phyloP scores from a whole-genome alignment of 129 eudicot species.

The Lactuca sativa region DNA sequence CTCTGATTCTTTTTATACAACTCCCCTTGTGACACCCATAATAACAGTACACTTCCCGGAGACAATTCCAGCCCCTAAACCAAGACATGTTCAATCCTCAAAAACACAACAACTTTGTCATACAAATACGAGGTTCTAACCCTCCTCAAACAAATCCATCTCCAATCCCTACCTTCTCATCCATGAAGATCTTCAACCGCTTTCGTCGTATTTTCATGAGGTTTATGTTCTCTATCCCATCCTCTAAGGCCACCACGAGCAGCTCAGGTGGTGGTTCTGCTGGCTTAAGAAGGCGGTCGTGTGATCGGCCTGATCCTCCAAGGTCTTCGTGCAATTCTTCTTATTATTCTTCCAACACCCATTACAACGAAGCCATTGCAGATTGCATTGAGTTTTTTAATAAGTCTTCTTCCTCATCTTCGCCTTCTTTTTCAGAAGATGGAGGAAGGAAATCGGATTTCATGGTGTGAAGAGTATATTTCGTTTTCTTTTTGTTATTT shows the following conservation, averaged over 20 bases:
- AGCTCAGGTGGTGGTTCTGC: slow-evolving; percentile 25
- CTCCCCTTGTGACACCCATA: slow-evolving; percentile 47
- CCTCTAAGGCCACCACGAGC: slow-evolving; percentile 23
- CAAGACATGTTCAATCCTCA: slow-evolving; percentile 36
- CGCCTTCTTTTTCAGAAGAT: slow-evolving; percentile 41
- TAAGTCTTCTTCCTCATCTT: slow-evolving; percentile 47
- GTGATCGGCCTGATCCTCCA: slow-evolving; percentile 56
- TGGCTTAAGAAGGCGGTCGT: slow-evolving; percentile 42
- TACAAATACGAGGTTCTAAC: slow-evolving; percentile 31
- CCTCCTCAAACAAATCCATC: slow-evolving; percentile 18
- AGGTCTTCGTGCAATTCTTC: slow-evolving; percentile 59
- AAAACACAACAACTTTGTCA: slow-evolving; percentile 34
- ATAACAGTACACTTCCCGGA: slow-evolving; percentile 57
- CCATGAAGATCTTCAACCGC: slow-evolving; percentile 66
- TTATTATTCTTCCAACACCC: slow-evolving; percentile 57
- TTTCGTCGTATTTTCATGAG: slow-evolving; percentile 59
- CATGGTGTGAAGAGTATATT: slow-evolving; percentile 39
- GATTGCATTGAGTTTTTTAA: slow-evolving; percentile 77
- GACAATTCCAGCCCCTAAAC: slow-evolving; percentile 37
- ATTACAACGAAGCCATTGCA: slow-evolving; percentile 67
- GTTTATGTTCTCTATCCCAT: slow-evolving; percentile 42
- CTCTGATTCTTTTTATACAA: slow-evolving; percentile 41
- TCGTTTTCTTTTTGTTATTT: slow-evolving; percentile 11
- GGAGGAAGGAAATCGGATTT: slow-evolving; percentile 47
- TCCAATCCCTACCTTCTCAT: slow-evolving; percentile 28